These are phyloP conservation scores for Zygoascus sp. DNA, from an alignment of 1,139 yeast genomes.

Conservation along the genomic window DNA sequence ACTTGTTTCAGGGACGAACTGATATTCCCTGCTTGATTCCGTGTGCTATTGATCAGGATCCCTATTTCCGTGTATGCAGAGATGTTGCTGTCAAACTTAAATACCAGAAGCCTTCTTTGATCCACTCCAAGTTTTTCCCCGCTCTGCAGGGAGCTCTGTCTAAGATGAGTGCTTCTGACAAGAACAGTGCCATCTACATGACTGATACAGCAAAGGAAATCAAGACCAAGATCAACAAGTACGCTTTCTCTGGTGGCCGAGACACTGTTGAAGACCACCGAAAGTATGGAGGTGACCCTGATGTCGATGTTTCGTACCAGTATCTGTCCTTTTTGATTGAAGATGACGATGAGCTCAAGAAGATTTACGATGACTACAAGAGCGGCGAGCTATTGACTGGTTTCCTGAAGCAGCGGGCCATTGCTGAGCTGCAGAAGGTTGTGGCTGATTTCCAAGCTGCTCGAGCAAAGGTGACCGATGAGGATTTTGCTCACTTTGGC, in stretches of 20 bases:
- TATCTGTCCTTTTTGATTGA: slow-evolving; percentile 83
- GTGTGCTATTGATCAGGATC: slow-evolving; percentile 99
- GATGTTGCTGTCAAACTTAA: slow-evolving; percentile 94
- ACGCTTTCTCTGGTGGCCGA: slow-evolving; percentile 95
- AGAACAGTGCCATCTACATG: slow-evolving; percentile 82
- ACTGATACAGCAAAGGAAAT: slow-evolving; percentile 91
- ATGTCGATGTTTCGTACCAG: slow-evolving; percentile 92
- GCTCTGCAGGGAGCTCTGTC: slow-evolving; percentile 96
- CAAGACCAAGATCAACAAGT: slow-evolving; percentile 90
- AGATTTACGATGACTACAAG: slow-evolving; percentile 61
- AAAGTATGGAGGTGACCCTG: slow-evolving; percentile 86
- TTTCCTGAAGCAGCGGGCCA: slow-evolving; percentile 87
- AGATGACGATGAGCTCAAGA: slow-evolving; percentile 74
- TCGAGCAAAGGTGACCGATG: slow-evolving; percentile 64
- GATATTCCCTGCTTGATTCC: slow-evolving; percentile 93
- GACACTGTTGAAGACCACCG: slow-evolving; percentile 87
- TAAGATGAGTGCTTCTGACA: slow-evolving; percentile 95
- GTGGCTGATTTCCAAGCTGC: slow-evolving; percentile 77
- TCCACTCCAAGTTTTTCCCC: slow-evolving; percentile 96
- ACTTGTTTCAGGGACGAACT: slow-evolving; percentile 73
- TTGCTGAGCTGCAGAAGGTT: slow-evolving; percentile 70
- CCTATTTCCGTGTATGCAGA: slow-evolving; percentile 95
- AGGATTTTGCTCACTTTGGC: slow-evolving; percentile 69
- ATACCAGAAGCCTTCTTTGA: slow-evolving; percentile 83
- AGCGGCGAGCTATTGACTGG: slow-evolving; percentile 85